Base-by-base conservation (phyloP, 306 rosid genomes). In the Echinosophora koreensis region DNA sequence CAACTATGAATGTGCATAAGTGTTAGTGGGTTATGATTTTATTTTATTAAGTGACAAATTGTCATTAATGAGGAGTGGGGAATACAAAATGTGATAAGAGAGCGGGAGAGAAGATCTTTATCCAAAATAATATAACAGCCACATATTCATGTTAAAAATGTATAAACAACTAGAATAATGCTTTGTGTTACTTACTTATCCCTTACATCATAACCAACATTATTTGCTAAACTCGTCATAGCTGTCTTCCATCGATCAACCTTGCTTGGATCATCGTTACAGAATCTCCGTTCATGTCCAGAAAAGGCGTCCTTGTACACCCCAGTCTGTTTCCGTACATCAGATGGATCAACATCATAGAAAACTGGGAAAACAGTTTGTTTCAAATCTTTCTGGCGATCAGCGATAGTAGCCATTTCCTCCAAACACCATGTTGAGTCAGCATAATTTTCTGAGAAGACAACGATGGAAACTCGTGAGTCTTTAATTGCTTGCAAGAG, bases 391-490 rank as follows among this genome's bases (percentile, higher is more conserved):
- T 0, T 1, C 9, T 1, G 22, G n/a, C 56, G 28, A 0, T 66
- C n/a, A 6, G 2, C 42, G 11, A 66, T 77, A 3, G 16, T 0
- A 28, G 14, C 2, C 47, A 77, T 44, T 66, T 77, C 81, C 14
- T 55, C 59, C 47, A 77, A 41, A 38, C 81, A 77, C 81, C 74
- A 77, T 0, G 34, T 54, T 0, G 81, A 77, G 30, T 0, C 0
- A 30, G 81, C 74, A 4, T 77, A 77, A 8, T 41, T 2, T 42
- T 8, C 0, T 0, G 81, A 66, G 58, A 77, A 54, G 3, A 77
- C 56, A 41, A 66, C 2, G 0, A 77, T 27, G 14, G 74, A 66
- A 15, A 66, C 6, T 0, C 41, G 54, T 1, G 74, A 66, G 1
- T 30, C 7, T 55, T 11, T 0, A 15, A 66, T 77, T 54, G 57